Percentiles rank a stretch among this genome's conserved stretches.
These are phyloP conservation scores for Ceratobasidium sp. DNA, from an alignment of 1,284 basidiomycete species.

Conservation along the genomic window DNA sequence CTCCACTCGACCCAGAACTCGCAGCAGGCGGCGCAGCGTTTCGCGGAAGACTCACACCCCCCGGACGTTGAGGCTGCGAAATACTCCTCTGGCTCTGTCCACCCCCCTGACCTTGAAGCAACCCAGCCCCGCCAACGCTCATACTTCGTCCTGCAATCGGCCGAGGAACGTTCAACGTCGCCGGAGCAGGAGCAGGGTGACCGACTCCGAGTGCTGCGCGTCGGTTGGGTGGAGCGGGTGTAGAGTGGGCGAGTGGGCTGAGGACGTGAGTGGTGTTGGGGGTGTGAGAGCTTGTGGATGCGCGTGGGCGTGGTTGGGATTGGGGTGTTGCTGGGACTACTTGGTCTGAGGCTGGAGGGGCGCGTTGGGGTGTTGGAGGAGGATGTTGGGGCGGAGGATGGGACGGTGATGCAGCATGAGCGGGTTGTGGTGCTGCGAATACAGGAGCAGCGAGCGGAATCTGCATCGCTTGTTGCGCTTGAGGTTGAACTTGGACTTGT, in stretches of 20 bases:
- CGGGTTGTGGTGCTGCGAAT: constrained; percentile 2
- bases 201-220: constrained; percentile 26
- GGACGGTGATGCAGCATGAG: not conserved
- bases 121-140: not conserved
- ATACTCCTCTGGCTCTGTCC: constrained; percentile 1
- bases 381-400: constrained; percentile 8
- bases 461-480: too few relatives aligned
- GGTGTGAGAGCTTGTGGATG: constrained; percentile 1
- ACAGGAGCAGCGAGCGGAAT: not conserved
- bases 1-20: not conserved
- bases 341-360: too few relatives aligned
- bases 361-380: constrained; percentile 27
- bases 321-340: constrained; percentile 31
- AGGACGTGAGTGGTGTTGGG: too few relatives aligned
- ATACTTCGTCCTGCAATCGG: constrained; percentile 25
- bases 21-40: not conserved
- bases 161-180: constrained; percentile 37
- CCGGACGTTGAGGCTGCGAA: constrained; percentile 30
- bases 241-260: too few relatives aligned
- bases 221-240: too few relatives aligned
- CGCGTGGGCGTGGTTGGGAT: constrained; percentile 34
- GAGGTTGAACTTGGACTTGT: not conserved
- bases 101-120: not conserved
- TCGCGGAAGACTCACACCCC: not conserved
- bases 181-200: too few relatives aligned